Conservation (phyloP, 352 stramenopile genomes). For the Phytophthora ramorum region DNA sequence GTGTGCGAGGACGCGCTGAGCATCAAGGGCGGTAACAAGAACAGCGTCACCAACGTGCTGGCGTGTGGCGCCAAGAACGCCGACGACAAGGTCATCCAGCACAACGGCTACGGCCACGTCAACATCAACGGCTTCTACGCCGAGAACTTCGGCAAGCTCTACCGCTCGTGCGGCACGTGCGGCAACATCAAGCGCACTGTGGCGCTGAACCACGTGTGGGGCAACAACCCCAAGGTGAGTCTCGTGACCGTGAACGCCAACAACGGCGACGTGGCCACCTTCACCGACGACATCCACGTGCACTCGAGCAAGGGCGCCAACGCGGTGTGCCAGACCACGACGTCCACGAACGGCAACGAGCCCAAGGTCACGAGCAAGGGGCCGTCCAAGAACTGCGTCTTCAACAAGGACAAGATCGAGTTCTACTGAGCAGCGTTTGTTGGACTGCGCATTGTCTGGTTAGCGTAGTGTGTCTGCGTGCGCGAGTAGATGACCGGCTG, state of each 20-base stretch:
- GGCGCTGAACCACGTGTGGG: constrained; percentile 45
- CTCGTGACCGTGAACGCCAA: constrained; percentile 51
- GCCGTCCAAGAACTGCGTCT: constrained; percentile 38
- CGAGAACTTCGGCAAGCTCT: constrained; percentile 49
- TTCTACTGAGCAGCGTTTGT: constrained; percentile 36
- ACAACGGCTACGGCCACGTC: constrained; percentile 50
- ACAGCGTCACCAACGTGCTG: constrained; percentile 41
- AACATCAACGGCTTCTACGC: constrained; percentile 53
- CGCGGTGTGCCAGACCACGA: constrained; percentile 36
- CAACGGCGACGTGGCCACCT: constrained; percentile 44
- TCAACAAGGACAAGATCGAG: constrained; percentile 41
- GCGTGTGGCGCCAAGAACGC: constrained; percentile 34
- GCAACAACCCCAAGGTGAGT: constrained; percentile 39
- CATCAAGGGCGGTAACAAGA: constrained; percentile 36
- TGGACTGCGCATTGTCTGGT: constrained; percentile 3
- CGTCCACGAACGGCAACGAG: constrained; percentile 34
- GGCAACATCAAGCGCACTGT: constrained; percentile 41
- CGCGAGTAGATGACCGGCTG: background rate
- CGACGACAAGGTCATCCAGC: constrained; percentile 57
- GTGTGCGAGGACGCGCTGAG: constrained; percentile 49
- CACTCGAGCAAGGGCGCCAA: constrained; percentile 30
- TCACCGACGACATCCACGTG: constrained; percentile 39
- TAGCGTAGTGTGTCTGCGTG: background rate
- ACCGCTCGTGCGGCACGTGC: constrained; percentile 45
- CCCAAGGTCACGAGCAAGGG: constrained; percentile 35